Evolutionary conservation across 2,329 filamentous ascomycete species (phyloP), one percentile per base, ranked within the genome.

Genomic region (Colletotrichum neosansevieriae): DNA sequence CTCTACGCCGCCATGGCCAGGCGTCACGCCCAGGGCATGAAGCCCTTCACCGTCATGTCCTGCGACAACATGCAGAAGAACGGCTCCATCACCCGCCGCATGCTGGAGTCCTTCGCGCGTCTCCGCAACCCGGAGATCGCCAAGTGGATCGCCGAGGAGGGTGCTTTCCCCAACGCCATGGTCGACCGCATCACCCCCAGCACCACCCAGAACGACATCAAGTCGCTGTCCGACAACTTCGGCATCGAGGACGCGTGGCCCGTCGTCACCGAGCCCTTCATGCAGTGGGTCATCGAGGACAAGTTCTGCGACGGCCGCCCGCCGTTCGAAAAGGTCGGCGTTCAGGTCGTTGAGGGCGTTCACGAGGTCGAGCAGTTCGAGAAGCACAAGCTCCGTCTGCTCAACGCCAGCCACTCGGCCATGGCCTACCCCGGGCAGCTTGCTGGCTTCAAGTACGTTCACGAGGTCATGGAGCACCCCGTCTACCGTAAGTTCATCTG

Each of bases 11-110:
- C 84, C 11, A 77, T 86, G 63, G 82, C 77, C 15, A 77, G 80
- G 58, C 85, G 84, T 57, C 77, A 81, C 73, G 72, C 76, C 62
- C 76, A 79, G 51, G 84, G 84, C 3, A 80, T 84, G 54, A 82
- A 80, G 74, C 84, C 84, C 50, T 86, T 86, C 75, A 86, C 84
- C 70, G 84, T 86, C 34, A 72, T 86, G 73, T 86, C 85, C 4
- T 86, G 84, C 74, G 84, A 86, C 75, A 86, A 86, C 77, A 86
- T 86, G 84, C 84, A 86, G 78, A 84, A 85, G 79, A 86, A 86
- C 75, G 84, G 84, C 61, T 77, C 81, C 74, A 86, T 86, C 76
- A 84, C 83, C 6, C 83, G 83, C 40, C 73, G 79, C 75, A 86
- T 86, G 84, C 82, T 86, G 40, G 73, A 78, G 70, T 81, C 84